Percentiles rank a stretch among this genome's conserved stretches.
Evolutionary conservation across 2,329 filamentous ascomycete species (phyloP).

Genomic region (Penicillium sp.): DNA sequence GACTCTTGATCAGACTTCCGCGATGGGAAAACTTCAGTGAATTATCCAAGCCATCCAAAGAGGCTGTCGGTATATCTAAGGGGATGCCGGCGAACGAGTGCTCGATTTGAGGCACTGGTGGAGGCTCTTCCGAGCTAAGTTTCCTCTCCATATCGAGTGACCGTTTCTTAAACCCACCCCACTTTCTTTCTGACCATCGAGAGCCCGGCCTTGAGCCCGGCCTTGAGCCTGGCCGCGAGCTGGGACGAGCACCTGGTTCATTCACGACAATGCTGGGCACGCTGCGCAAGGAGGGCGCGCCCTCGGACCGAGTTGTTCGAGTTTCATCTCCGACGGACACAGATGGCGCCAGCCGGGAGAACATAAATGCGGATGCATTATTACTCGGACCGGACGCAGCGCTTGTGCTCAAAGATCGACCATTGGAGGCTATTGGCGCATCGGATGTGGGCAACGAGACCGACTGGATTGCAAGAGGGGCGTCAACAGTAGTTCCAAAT

Average conservation of each 20-base stretch:
- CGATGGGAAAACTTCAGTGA: conserved; percentile 59
- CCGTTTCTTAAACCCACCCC: conserved; percentile 37
- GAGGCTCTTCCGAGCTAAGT: conserved; percentile 28
- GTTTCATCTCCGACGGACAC: conserved; percentile 13
- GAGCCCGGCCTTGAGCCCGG: conserved; percentile 40
- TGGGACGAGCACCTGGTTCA: conserved; percentile 30
- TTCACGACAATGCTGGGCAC: conserved; percentile 44
- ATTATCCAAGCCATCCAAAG: conserved; percentile 53
- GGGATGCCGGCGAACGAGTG: conserved; percentile 50
- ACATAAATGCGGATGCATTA: conserved; percentile 15
- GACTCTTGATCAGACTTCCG: conserved; percentile 59
- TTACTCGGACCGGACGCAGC: conserved; percentile 19
- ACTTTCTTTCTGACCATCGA: conserved; percentile 46
- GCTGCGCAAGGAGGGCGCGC: conserved; percentile 32
- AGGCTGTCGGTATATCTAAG: conserved; percentile 55
- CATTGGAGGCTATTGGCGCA: conserved; percentile 23
- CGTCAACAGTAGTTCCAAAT: conserved; percentile 27
- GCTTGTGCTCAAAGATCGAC: conserved; percentile 25
- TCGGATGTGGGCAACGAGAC: conserved; percentile 29
- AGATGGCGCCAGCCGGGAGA: conserved; percentile 14
- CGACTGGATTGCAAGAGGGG: conserved; percentile 27
- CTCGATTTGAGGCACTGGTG: conserved; percentile 35
- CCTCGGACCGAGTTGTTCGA: conserved; percentile 19
- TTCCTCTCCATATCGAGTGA: conserved; percentile 35
- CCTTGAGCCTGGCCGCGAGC: conserved; percentile 18